Conservation (phyloP, 495 filamentous ascomycete genomes). For the Chaetomium cochliodes region DNA sequence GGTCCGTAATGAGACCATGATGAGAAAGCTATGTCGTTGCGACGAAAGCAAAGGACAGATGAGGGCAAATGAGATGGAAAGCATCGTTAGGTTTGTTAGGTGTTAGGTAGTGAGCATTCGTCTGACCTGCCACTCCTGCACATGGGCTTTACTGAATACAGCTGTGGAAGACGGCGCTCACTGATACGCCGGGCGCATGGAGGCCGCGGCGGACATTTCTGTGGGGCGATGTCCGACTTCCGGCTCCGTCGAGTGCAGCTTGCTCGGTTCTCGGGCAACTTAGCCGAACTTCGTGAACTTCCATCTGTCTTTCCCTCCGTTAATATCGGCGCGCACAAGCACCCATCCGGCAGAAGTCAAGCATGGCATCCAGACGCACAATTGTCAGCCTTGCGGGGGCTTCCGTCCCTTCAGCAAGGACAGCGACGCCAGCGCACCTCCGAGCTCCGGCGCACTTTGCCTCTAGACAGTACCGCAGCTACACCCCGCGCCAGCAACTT, state of each 20-base stretch:
- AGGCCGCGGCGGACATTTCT: neutral
- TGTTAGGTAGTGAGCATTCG: too few relatives aligned
- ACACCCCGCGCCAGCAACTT: neutral
- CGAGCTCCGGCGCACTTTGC: neutral
- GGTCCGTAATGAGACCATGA: neutral
- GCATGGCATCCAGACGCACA: slow-evolving; percentile 23
- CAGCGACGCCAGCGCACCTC: neutral
- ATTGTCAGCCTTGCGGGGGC: slow-evolving; percentile 10
- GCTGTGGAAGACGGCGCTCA: too few relatives aligned
- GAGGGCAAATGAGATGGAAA: neutral
- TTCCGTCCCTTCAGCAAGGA: neutral
- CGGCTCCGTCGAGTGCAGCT: neutral
- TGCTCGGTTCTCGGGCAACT: slow-evolving; percentile 7
- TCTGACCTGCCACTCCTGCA: too few relatives aligned
- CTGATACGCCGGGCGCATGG: neutral
- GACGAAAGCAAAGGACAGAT: neutral
- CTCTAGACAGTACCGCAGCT: slow-evolving; percentile 5
- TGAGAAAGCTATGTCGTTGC: neutral
- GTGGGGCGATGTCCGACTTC: neutral
- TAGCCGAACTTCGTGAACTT: slow-evolving; percentile 3
- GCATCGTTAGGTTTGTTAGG: neutral
- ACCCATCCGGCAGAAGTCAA: too few relatives aligned
- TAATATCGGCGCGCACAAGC: neutral
- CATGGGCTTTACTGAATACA: too few relatives aligned
- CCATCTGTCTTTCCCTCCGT: neutral